These are phyloP conservation scores for Elymus sibiricus DNA, from an alignment of 176 grass and related monocot species.

Conservation along the genomic window DNA sequence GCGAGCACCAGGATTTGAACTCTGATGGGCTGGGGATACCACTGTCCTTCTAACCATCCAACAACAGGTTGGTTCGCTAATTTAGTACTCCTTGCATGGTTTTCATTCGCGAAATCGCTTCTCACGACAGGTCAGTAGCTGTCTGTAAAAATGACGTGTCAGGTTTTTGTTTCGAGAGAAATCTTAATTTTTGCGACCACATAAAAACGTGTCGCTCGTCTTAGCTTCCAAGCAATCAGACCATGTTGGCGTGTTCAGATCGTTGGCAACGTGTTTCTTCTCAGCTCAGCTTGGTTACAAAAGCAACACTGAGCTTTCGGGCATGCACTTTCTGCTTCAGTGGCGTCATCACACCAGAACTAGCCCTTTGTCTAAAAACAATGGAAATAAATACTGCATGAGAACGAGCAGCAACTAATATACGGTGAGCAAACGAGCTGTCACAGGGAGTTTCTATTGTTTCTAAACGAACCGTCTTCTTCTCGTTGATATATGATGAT, in stretches of 20 bases:
- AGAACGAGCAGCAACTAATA: too few relatives aligned
- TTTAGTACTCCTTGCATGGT: not conserved
- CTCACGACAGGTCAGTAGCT: not conserved
- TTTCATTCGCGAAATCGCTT: not conserved
- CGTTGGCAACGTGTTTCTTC: not conserved
- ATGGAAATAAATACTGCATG: too few relatives aligned
- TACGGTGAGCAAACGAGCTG: not conserved
- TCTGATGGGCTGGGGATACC: too few relatives aligned
- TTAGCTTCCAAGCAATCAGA: not conserved
- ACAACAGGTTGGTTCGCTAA: too few relatives aligned
- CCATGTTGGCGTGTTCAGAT: not conserved
- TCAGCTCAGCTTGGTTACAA: not conserved
- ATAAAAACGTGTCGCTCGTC: not conserved
- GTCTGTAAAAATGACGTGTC: too few relatives aligned
- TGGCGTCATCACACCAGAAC: not conserved
- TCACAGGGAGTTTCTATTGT: too few relatives aligned
- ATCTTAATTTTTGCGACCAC: not conserved
- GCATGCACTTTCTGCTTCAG: not conserved
- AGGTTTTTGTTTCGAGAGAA: not conserved
- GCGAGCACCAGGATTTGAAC: too few relatives aligned
- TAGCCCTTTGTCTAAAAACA: not conserved
- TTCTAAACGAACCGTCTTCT: not conserved
- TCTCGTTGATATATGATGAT: conserved; percentile 7
- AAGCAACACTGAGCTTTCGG: not conserved
- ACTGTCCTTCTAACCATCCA: too few relatives aligned